Percentiles rank a stretch among this genome's conserved stretches.
These are phyloP conservation scores for Zangia roseola DNA, from an alignment of 768 basidiomycete genomes.

Conservation along the genomic window DNA sequence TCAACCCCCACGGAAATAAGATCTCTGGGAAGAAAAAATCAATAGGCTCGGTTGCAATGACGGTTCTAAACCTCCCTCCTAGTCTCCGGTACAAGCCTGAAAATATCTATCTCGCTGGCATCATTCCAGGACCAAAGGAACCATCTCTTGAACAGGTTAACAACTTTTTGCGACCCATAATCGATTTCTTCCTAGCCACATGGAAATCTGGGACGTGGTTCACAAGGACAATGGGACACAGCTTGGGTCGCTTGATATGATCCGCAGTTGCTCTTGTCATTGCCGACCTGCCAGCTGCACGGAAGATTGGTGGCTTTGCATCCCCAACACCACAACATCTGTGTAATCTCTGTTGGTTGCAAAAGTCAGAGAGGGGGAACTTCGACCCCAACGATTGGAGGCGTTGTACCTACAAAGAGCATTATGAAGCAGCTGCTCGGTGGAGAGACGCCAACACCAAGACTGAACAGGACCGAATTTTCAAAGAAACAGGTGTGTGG, in stretches of 20 bases:
- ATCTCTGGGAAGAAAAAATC: background rate
- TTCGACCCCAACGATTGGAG: slow-evolving; percentile 28
- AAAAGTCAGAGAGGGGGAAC: slow-evolving; percentile 17
- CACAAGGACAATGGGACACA: background rate
- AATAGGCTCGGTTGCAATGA: background rate
- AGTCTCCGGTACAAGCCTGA: background rate
- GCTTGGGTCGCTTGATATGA: background rate
- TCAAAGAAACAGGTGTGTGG: slow-evolving; percentile 22
- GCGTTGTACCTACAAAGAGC: slow-evolving; percentile 10
- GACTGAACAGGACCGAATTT: slow-evolving; percentile 3
- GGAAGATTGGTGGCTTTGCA: slow-evolving; percentile 2
- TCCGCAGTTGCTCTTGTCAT: background rate
- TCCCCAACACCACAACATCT: no score
- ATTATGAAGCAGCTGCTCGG: slow-evolving; percentile 11
- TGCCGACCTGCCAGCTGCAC: background rate
- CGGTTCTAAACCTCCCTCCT: background rate
- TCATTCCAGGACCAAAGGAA: background rate
- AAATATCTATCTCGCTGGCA: background rate
- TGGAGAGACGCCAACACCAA: slow-evolving; percentile 20
- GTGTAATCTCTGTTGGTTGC: slow-evolving; percentile 18
- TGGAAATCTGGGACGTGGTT: no score
- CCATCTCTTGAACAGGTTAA: background rate
- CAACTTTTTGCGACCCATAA: background rate
- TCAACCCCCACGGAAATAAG: no score
- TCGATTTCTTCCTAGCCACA: background rate